phyloP scores from a whole-genome alignment of 306 rosid species.

The Castanospermum australe region DNA sequence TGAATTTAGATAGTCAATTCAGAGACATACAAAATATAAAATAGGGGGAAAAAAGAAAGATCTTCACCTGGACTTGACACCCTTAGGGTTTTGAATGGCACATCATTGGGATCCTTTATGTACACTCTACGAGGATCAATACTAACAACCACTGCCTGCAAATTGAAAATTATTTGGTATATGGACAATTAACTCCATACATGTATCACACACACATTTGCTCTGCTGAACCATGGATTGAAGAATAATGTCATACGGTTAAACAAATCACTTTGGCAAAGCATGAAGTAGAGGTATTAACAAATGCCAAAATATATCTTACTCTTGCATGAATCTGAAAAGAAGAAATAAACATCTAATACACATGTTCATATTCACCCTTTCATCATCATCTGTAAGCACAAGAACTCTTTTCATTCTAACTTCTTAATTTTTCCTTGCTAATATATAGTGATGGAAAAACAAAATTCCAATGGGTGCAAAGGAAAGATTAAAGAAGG shows the following conservation, averaged over 20 bases:
- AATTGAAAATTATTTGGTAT: slow-evolving; percentile 16
- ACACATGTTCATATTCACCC: background rate
- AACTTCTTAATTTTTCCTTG: background rate
- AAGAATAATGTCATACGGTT: background rate
- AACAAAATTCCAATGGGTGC: background rate
- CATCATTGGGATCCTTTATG: slow-evolving; percentile 67
- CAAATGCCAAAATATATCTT: background rate
- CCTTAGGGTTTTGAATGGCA: slow-evolving; percentile 62
- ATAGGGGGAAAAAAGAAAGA: background rate
- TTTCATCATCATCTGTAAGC: background rate
- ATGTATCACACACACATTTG: background rate
- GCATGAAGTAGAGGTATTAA: background rate
- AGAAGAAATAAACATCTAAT: background rate
- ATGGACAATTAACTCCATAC: background rate
- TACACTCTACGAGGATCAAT: slow-evolving; percentile 91
- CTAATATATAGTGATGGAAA: background rate
- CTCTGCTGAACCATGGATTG: background rate
- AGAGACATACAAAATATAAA: background rate
- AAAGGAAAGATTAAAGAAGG: background rate
- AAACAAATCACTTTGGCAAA: slow-evolving; percentile 1
- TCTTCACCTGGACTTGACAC: slow-evolving; percentile 64
- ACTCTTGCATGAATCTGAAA: background rate
- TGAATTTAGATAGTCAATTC: background rate
- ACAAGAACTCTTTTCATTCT: background rate
- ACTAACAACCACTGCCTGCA: slow-evolving; percentile 96